These are phyloP conservation scores for Viola pubescens DNA, from an alignment of 441 rosid species.

Conservation along the genomic window DNA sequence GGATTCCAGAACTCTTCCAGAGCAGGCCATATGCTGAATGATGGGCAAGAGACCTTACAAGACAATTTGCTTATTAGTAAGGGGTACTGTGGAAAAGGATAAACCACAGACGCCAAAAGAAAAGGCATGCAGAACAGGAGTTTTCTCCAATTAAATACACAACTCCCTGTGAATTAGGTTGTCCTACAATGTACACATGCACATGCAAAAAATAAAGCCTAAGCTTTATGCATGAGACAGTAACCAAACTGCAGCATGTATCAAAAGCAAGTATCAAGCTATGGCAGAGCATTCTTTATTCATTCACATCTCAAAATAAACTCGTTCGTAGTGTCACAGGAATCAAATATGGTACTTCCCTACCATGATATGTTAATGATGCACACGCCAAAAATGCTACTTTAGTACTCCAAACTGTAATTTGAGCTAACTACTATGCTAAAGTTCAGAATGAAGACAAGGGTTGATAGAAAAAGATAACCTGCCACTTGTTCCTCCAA, in stretches of 20 bases:
- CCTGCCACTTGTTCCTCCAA: neutral
- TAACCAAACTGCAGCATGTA: neutral
- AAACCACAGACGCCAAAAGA: no score
- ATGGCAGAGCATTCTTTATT: no score
- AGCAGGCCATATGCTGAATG: conserved; percentile 55
- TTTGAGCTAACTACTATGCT: neutral
- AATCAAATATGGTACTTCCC: conserved; percentile 4
- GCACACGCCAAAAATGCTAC: neutral
- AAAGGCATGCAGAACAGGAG: conserved; percentile 4
- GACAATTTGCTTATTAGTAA: conserved; percentile 9
- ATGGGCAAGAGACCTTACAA: conserved; percentile 83
- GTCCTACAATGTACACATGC: neutral
- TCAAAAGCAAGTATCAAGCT: neutral
- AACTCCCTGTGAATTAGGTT: neutral
- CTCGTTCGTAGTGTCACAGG: neutral
- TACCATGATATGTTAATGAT: neutral
- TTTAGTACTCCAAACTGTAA: neutral
- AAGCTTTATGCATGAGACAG: neutral
- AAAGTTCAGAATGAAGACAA: no score
- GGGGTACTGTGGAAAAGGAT: neutral
- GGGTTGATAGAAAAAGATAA: no score
- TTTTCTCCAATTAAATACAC: neutral
- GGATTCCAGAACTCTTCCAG: conserved; percentile 51
- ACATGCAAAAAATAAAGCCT: neutral
- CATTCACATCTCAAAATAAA: neutral